Base-by-base conservation (phyloP, 306 rosid species). In the Citrullus colocynthis region DNA sequence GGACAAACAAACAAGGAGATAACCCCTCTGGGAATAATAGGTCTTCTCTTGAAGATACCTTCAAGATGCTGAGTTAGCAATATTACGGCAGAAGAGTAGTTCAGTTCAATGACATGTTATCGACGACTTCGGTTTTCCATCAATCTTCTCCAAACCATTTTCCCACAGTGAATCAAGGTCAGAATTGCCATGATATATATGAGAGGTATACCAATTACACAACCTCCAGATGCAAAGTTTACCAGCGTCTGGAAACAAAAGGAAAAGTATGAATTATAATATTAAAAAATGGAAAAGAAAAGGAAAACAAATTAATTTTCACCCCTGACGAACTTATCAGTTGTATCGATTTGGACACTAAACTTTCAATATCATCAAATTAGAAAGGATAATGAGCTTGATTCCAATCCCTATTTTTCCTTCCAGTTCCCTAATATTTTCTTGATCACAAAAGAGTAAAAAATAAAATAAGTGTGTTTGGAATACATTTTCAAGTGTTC, bases 161-260 rank as follows among this genome's bases (percentile, higher is more conserved):
- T 89, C 76, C 96, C 97, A 77, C 96, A 91, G 78, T 87, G 88
- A 80, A 86, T 71, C 76, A 91, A 81, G 41, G 90, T 94, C 83
- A 85, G 79, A 58, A 86, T 55, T 24, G 93, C 84, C 11, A 86
- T 14, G 76, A 88, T 49, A 80, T 89, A 94, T 52, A 94, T 89
- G 58, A 94, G 85, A 83, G 98, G 97, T 81, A 94, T 90, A 76
- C 96, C 89, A 20, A 90, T 78, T 20, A 62, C 41, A 65, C 98
- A 94, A 51, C 98, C 98, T 48, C 98, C 93, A n/a, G 96, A 87
- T 18, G 90, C 91, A 81, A 92, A 86, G 88, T 91, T 94, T 78
- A 90, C 85, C 17, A 94, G 86, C 51, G 97, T 94, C 98, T 94
- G 83, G 52, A 73, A 88, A 85, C 75, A 63, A 32, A 66, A 69